Evolutionary conservation across 2,329 filamentous ascomycete genomes (phyloP), one percentile per base, ranked within the genome.

Genomic region (Xylariaceae sp.): DNA sequence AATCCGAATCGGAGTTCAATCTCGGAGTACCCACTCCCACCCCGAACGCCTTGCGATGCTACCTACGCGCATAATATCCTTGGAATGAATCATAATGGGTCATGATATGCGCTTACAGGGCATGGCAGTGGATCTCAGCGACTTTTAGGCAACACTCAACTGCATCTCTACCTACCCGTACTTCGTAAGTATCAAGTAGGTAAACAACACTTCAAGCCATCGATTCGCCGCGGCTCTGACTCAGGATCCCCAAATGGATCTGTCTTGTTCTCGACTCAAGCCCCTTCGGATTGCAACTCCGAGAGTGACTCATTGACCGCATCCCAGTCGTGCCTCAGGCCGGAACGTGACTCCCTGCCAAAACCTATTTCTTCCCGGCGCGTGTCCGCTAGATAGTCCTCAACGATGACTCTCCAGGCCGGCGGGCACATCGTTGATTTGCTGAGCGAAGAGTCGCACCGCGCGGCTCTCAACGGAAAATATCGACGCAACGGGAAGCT

Each of bases 401-500:
- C 34, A 42, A 56, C 46, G 47, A 63, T 65, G 62, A 63, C 54
- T 53, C 61, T 47, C 37, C 60, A 60, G 47, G 40, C 51, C 18
- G 65, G 65, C 29, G 65, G 65, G 26, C 65, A 63, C 53, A 65
- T 67, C 45, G 60, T 66, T 56, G 60, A 67, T 54, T 56, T 66
- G 53, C 59, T 61, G 37, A 46, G 54, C 43, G 39, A 44, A 8
- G 18, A 39, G 21, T 57, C 59, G 21, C 61, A 56, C 26, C 56
- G 54, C 30, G 46, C 49, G 30, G 45, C 50, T 46, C 49, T 69
- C 37, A 69, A 65, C 12, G 63, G 61, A 26, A 70, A 63, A 48
- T 70, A 70, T 45, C 61, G 69, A 41, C 65, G 69, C 18, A 71
- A 71, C 54, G 68, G 69, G 15, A 70, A 70, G 57, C 51, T 71